phyloP scores from a whole-genome alignment of 2,329 filamentous ascomycete genomes.

The Byssothecium circinans region DNA sequence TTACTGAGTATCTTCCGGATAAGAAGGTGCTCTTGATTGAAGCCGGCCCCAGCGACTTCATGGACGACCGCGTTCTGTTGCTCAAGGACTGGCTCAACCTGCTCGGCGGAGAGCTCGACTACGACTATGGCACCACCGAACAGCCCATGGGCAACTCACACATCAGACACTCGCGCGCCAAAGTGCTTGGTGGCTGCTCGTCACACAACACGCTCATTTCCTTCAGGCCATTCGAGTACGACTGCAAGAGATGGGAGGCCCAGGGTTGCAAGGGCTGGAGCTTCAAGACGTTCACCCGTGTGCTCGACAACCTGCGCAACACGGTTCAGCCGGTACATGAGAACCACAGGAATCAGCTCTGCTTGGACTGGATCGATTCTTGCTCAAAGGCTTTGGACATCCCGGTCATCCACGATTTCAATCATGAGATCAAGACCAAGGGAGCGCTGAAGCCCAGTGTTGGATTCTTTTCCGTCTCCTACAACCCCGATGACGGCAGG shows the following conservation, averaged over 20 bases:
- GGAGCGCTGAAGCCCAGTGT: slow-evolving; percentile 75
- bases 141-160: slow-evolving; percentile 90
- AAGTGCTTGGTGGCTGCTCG: slow-evolving; percentile 89
- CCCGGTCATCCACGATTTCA: slow-evolving; percentile 83
- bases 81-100: slow-evolving; percentile 85
- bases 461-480: slow-evolving; percentile 88
- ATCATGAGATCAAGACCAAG: slow-evolving; percentile 73
- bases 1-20: slow-evolving; percentile 80
- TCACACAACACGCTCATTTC: slow-evolving; percentile 94
- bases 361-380: slow-evolving; percentile 83
- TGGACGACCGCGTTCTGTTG: slow-evolving; percentile 82
- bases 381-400: slow-evolving; percentile 79
- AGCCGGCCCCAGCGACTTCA: slow-evolving; percentile 85
- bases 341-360: slow-evolving; percentile 85
- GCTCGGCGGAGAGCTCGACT: slow-evolving; percentile 83
- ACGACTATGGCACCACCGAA: slow-evolving; percentile 86
- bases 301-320: slow-evolving; percentile 83
- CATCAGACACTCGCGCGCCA: slow-evolving; percentile 89
- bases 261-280: slow-evolving; percentile 83
- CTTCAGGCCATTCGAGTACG: slow-evolving; percentile 88
- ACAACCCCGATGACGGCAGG: slow-evolving; percentile 85
- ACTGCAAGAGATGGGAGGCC: slow-evolving; percentile 80
- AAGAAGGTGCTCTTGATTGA: slow-evolving; percentile 83
- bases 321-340: slow-evolving; percentile 87
- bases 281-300: slow-evolving; percentile 80